A percentile compares a stretch with the other conserved stretches of the same genome.
Evolutionary conservation across 2,329 filamentous ascomycete genomes (phyloP).

Genomic region (Neofusicoccum sp.): DNA sequence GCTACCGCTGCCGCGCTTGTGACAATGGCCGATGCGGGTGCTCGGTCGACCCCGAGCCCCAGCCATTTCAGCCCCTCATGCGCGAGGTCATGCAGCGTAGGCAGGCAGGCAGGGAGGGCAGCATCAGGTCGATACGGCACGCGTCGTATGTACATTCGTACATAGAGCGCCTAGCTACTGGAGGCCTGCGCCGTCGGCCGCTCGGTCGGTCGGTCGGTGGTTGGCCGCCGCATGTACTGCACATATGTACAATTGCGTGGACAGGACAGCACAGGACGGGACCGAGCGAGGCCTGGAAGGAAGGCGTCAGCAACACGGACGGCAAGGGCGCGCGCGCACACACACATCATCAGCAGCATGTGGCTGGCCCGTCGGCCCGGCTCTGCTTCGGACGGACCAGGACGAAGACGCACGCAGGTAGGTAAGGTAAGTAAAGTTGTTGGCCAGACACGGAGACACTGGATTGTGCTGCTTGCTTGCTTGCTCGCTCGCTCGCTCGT

Average conservation of each 20-base stretch:
- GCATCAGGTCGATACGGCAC: background rate
- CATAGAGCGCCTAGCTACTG: too few species aligned
- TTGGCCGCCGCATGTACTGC: too few species aligned
- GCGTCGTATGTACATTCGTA: background rate
- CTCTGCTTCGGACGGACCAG: slow-evolving; percentile 1
- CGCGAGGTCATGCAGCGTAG: background rate
- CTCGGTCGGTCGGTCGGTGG: too few species aligned
- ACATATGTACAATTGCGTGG: too few species aligned
- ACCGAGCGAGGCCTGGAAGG: background rate
- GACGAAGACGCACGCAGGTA: background rate
- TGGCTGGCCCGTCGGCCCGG: slow-evolving; percentile 3
- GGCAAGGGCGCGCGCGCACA: background rate
- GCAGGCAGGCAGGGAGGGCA: too few species aligned
- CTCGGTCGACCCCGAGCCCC: too few species aligned
- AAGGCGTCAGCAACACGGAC: background rate
- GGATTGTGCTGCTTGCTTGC: background rate
- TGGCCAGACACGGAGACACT: background rate
- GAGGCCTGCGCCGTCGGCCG: too few species aligned
- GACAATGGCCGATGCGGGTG: background rate
- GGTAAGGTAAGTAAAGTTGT: too few species aligned
- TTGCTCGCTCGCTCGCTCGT: background rate
- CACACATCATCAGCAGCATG: background rate
- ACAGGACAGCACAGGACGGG: too few species aligned
- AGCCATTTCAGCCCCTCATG: background rate
- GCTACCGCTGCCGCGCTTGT: background rate